These are phyloP conservation scores for Dactylellina parvicollis DNA, from an alignment of 2,329 filamentous ascomycete species.

Conservation along the genomic window DNA sequence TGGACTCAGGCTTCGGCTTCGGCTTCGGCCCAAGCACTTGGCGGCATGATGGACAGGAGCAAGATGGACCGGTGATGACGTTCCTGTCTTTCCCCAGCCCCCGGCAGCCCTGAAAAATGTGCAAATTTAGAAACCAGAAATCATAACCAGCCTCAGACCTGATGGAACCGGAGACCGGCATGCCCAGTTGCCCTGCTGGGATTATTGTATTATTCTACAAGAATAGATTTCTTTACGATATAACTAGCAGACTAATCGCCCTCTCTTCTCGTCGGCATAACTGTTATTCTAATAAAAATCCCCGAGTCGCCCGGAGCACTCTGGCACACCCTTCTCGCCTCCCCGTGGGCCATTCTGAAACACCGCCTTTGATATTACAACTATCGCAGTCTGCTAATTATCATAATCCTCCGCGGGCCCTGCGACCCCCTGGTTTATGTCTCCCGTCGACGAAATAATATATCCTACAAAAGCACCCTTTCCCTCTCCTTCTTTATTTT, in stretches of 20 bases:
- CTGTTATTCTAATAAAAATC: not conserved
- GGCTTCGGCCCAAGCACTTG: not conserved
- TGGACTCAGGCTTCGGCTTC: not conserved
- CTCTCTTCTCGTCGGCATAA: not conserved
- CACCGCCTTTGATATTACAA: slow-evolving; percentile 5
- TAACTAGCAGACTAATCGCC: too few species aligned
- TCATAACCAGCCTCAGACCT: not conserved
- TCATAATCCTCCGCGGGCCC: slow-evolving; percentile 33
- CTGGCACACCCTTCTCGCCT: not conserved
- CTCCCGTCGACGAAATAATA: too few species aligned
- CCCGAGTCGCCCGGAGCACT: slow-evolving; percentile 1
- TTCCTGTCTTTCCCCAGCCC: not conserved
- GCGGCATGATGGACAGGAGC: too few species aligned
- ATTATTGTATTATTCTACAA: too few species aligned
- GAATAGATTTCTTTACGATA: too few species aligned
- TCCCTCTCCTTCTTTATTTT: slow-evolving; percentile 5
- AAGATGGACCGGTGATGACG: not conserved
- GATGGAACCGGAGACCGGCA: too few species aligned
- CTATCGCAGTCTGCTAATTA: not conserved
- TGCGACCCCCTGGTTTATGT: too few species aligned
- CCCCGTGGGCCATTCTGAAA: slow-evolving; percentile 33
- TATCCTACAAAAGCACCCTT: too few species aligned
- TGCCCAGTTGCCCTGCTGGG: too few species aligned
- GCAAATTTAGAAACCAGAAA: slow-evolving; percentile 34
- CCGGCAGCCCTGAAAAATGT: not conserved